Evolutionary conservation across 2,329 filamentous ascomycete genomes (phyloP).

Genomic region (Botryotinia narcissicola): DNA sequence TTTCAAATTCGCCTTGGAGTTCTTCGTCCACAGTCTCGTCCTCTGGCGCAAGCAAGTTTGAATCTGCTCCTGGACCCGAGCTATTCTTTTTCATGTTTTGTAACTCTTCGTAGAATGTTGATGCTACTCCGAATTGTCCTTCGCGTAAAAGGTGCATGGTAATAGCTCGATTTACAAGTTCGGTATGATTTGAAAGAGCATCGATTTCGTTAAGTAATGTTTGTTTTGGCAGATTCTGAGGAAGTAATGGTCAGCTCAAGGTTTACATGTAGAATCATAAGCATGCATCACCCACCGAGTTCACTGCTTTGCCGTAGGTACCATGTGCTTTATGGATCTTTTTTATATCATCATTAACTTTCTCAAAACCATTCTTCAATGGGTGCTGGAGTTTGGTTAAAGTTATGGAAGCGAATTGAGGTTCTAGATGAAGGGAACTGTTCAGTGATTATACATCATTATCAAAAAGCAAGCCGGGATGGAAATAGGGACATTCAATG

Average conservation of each 20-base stretch:
- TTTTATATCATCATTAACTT: conserved; percentile 76
- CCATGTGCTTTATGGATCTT: conserved; percentile 79
- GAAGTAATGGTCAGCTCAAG: conserved; percentile 20
- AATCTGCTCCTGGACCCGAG: conserved; percentile 36
- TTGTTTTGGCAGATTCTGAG: conserved; percentile 45
- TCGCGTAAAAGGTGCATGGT: conserved; percentile 95
- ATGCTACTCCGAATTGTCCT: conserved; percentile 86
- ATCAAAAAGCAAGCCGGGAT: neutral
- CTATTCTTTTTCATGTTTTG: conserved; percentile 44
- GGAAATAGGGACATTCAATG: conserved; percentile 18
- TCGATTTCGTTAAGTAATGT: conserved; percentile 76
- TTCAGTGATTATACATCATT: neutral
- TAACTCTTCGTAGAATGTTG: conserved; percentile 77
- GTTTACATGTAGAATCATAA: neutral
- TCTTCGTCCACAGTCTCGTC: conserved; percentile 43
- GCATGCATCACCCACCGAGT: conserved; percentile 57
- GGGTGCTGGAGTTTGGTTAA: conserved; percentile 85
- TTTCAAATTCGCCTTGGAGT: conserved; percentile 76
- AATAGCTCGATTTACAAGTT: conserved; percentile 86
- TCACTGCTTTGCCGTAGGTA: conserved; percentile 79
- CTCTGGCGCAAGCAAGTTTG: neutral
- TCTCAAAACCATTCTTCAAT: conserved; percentile 75
- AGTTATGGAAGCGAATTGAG: conserved; percentile 67
- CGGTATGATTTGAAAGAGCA: conserved; percentile 70
- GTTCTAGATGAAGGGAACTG: conserved; percentile 48